Evolutionary conservation across 352 stramenopile genomes (phyloP), one percentile per base, ranked within the genome.

Genomic region (Phytopythium litorale): DNA sequence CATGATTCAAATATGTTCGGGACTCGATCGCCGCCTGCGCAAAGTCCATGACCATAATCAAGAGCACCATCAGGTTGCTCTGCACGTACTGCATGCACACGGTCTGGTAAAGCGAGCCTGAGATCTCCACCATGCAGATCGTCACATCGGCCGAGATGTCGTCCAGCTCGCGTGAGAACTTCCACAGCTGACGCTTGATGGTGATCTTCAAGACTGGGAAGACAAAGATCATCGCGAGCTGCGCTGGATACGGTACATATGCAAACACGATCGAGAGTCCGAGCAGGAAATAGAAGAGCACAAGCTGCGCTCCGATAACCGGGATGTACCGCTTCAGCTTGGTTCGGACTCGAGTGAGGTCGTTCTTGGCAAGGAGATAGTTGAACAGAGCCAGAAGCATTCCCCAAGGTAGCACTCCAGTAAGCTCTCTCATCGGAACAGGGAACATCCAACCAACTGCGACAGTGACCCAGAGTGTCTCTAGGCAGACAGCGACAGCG

Each of bases 81-180:
- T 57, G 37, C 23, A 70, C 64, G 54, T 66, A 65, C 50, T 73
- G 61, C 62, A 72, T 57, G 28, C 51, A 72, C n/a, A 65, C 54
- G 6, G 60, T 74, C 57, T 72, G 56, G 35, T 69, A 75, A n/a
- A 74, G 64, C 43, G 68, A 68, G 4, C 67, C 53, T 0, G 60
- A 67, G 52, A 74, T 71, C 48, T 74, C 64, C 21, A 66, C 57
- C 56, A 70, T 63, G 60, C 64, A 73, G 23, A 74, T 56, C 0
- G 60, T 71, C 40, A 71, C 64, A 33, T 66, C 67, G 16, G 56
- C 62, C 13, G 59, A 64, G 52, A 74, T 66, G 45, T 74, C 67
- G 40, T 64, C 51, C 0, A 74, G 53, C 4, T 63, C 60, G 6
- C 54, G 60, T 0, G 64, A 53, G 23, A 66, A 74, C 21, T 56